These are phyloP conservation scores for Penicillium janthinellum DNA, from an alignment of 2,329 filamentous ascomycete genomes.

Conservation along the genomic window DNA sequence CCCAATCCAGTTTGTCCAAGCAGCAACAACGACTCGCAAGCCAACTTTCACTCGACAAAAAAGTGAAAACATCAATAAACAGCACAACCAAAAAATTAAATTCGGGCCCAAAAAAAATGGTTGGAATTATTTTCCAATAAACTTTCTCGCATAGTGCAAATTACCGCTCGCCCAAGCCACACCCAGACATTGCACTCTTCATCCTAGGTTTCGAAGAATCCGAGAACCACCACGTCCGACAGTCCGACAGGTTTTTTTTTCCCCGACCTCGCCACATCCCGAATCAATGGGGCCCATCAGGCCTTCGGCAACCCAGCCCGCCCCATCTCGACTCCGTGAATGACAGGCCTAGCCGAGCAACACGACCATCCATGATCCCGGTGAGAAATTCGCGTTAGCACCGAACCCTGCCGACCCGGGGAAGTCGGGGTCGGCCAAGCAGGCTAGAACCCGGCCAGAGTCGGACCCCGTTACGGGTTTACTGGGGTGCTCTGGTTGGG, in stretches of 20 bases:
- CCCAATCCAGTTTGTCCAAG: not conserved
- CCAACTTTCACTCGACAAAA: not conserved
- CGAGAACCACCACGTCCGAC: no score
- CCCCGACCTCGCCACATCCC: not conserved
- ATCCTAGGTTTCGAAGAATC: not conserved
- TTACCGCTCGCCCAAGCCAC: not conserved
- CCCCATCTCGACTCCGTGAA: not conserved
- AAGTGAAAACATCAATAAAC: not conserved
- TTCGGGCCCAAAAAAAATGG: not conserved
- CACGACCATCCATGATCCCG: not conserved
- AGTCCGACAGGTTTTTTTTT: no score
- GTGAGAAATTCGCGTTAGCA: conserved; percentile 1
- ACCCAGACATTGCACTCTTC: not conserved
- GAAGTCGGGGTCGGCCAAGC: conserved; percentile 3
- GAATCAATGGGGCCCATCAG: not conserved
- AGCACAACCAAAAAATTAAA: no score
- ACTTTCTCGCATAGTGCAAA: not conserved
- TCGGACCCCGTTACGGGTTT: not conserved
- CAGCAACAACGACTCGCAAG: not conserved
- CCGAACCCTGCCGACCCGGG: conserved; percentile 1
- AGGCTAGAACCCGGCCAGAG: not conserved
- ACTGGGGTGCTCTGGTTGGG: not conserved
- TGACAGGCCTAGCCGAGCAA: not conserved
- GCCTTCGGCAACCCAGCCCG: not conserved
- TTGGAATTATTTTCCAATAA: not conserved